Evolutionary conservation across 176 grass and related monocot genomes (phyloP).

Genomic region (Calamus simplicifolius): DNA sequence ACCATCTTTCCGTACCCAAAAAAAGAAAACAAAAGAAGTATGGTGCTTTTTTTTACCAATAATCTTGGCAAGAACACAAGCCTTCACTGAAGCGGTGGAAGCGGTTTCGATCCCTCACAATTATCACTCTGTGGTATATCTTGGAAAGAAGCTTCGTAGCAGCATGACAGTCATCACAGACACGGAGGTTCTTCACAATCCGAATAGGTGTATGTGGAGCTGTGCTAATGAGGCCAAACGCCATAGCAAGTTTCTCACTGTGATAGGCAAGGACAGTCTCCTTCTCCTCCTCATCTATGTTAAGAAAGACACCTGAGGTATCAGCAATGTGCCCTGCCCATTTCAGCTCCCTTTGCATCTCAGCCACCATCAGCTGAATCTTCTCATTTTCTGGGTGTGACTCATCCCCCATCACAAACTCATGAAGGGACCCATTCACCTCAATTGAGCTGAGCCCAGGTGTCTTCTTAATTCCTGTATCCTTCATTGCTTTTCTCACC

Average conservation of each 20-base stretch:
- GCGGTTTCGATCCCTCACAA: conserved; percentile 51
- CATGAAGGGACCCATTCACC: conserved; percentile 51
- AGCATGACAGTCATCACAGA: conserved; percentile 66
- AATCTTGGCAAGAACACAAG: conserved; percentile 59
- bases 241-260: conserved; percentile 64
- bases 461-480: conserved; percentile 42
- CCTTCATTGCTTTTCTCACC: conserved; percentile 49
- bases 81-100: conserved; percentile 58
- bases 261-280: conserved; percentile 56
- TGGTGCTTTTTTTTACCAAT: conserved; percentile 29
- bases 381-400: conserved; percentile 43
- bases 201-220: conserved; percentile 34
- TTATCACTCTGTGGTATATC: conserved; percentile 57
- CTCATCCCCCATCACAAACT: conserved; percentile 57
- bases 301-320: conserved; percentile 51
- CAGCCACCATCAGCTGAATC: conserved; percentile 43
- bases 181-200: conserved; percentile 53
- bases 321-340: conserved; percentile 37
- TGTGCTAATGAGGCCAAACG: conserved; percentile 56
- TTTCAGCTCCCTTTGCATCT: conserved; percentile 46
- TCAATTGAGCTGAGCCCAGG: conserved; percentile 57
- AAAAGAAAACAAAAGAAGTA: no score
- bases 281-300: conserved; percentile 58
- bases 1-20: no score
- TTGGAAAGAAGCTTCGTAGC: conserved; percentile 53